Evolutionary conservation across 208 protist species (phyloP).

Genomic region (Trypanosoma melophagium): DNA sequence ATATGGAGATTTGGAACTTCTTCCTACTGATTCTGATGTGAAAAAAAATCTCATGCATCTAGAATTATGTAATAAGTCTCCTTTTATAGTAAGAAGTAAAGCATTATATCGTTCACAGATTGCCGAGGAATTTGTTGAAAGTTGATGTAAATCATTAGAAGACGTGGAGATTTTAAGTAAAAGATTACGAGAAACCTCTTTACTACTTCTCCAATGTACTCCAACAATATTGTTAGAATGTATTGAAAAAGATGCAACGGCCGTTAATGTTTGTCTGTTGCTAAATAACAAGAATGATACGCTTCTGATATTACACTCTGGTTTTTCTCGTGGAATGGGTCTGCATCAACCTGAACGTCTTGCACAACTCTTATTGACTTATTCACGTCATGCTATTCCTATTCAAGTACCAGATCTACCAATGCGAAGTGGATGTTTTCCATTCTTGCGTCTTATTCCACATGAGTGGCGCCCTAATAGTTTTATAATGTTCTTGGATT

Average conservation of each 20-base stretch:
- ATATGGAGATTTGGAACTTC: too few relatives aligned
- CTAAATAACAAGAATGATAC: not conserved
- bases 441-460: slow-evolving; percentile 20
- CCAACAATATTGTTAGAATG: slow-evolving; percentile 8
- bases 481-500: slow-evolving; percentile 32
- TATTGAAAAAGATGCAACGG: not conserved
- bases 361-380: slow-evolving; percentile 1
- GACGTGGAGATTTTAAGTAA: not conserved
- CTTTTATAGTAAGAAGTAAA: not conserved
- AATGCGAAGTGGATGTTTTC: slow-evolving; percentile 23
- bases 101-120: slow-evolving; percentile 1
- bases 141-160: not conserved
- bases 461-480: slow-evolving; percentile 33
- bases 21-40: not conserved
- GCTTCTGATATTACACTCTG: slow-evolving; percentile 9
- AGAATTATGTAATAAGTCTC: not conserved
- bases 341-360: slow-evolving; percentile 18
- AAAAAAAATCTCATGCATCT: not conserved
- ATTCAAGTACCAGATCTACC: slow-evolving; percentile 25
- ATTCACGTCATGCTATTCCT: slow-evolving; percentile 1
- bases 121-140: slow-evolving; percentile 3
- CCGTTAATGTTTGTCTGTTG: not conserved
- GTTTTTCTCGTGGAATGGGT: slow-evolving; percentile 21
- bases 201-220: slow-evolving; percentile 16
- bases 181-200: not conserved